Percentiles rank a stretch among this genome's conserved stretches.
Conservation (phyloP, 495 filamentous ascomycete genomes). For the Venustampulla echinocandica region DNA sequence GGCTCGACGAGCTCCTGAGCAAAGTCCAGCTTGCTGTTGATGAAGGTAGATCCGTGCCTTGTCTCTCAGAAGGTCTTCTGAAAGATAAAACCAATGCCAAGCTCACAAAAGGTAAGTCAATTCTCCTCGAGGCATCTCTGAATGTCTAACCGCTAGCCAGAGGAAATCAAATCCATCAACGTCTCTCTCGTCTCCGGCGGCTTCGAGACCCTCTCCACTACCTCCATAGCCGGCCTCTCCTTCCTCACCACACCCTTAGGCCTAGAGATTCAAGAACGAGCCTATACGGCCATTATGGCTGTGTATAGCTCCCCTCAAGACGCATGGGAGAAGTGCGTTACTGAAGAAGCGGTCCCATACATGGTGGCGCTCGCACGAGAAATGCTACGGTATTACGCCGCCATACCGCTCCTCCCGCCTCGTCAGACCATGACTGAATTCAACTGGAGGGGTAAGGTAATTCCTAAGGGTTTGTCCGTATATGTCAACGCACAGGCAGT, state of each 20-base stretch:
- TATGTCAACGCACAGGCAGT: constrained; percentile 8
- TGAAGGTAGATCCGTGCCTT: neutral
- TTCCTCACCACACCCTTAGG: constrained; percentile 4
- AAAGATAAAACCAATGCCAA: neutral
- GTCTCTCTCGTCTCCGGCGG: neutral
- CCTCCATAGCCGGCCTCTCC: neutral
- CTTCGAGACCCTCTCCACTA: neutral
- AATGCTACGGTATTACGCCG: constrained; percentile 5
- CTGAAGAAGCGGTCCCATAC: constrained; percentile 4
- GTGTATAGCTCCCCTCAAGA: constrained; percentile 4
- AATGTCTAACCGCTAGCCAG: too few species aligned
- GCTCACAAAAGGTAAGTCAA: neutral
- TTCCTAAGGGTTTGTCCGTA: constrained; percentile 8
- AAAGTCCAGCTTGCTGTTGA: neutral
- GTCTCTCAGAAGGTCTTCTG: neutral
- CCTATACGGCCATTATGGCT: constrained; percentile 2
- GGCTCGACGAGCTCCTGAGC: neutral
- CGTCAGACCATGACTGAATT: constrained; percentile 5
- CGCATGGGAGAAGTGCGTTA: constrained; percentile 10
- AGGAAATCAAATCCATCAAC: neutral
- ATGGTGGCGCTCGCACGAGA: constrained; percentile 7
- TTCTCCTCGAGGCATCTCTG: too few species aligned
- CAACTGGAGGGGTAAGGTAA: constrained; percentile 1
- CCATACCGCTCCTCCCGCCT: constrained; percentile 4
- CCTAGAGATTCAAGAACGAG: constrained; percentile 1